These are phyloP conservation scores for Podaxis rugospora DNA, from an alignment of 768 basidiomycete species.

Conservation along the genomic window DNA sequence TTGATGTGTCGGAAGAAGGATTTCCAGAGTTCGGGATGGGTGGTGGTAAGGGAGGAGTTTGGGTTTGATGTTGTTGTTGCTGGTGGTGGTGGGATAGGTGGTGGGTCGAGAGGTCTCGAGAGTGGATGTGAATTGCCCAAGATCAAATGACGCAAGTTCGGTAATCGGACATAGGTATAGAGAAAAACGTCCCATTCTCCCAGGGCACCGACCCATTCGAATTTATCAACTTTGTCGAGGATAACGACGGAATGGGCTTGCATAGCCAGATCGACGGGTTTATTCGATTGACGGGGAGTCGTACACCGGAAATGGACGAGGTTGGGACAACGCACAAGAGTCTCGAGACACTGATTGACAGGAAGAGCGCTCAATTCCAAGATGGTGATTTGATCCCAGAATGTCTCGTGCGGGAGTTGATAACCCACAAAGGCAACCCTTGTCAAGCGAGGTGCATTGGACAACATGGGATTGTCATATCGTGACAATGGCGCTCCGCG, in stretches of 20 bases:
- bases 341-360: not conserved
- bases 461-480: not conserved
- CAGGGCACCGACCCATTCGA: slow-evolving; percentile 3
- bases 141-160: not conserved
- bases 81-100: not conserved
- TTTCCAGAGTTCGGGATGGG: not conserved
- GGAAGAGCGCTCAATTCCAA: not conserved
- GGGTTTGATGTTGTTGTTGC: too few species aligned
- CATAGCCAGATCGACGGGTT: not conserved
- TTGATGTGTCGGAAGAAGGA: not conserved
- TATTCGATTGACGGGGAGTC: not conserved
- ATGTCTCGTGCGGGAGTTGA: not conserved
- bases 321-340: not conserved
- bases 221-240: not conserved
- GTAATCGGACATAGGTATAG: slow-evolving; percentile 1
- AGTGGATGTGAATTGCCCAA: slow-evolving; percentile 1
- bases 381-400: slow-evolving; percentile 5
- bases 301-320: not conserved
- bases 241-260: not conserved
- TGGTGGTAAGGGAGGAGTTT: not conserved
- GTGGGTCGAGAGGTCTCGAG: not conserved
- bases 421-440: not conserved
- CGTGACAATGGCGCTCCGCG: not conserved
- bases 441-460: not conserved
- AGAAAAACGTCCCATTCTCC: slow-evolving; percentile 1